Evolutionary conservation across 73 alveolate genomes (phyloP).

Genomic region (Tetrahymena thermophila): DNA sequence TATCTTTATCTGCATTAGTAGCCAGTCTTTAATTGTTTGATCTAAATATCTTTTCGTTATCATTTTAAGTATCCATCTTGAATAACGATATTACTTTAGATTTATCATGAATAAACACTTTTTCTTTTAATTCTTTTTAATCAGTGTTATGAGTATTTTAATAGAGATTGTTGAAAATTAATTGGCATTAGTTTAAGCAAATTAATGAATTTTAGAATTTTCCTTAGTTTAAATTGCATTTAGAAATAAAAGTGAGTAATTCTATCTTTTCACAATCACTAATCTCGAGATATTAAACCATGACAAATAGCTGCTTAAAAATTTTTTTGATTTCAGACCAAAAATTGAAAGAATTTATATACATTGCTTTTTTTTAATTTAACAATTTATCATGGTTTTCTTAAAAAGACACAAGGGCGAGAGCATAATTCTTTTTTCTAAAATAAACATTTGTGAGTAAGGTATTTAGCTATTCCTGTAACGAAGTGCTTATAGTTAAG

Average conservation of each 20-base stretch:
- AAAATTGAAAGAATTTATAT: background rate
- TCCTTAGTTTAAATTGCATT: background rate
- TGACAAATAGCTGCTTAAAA: background rate
- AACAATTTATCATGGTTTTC: background rate
- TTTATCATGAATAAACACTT: background rate
- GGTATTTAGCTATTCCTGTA: background rate
- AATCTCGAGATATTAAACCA: background rate
- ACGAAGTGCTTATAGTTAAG: background rate
- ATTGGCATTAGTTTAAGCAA: background rate
- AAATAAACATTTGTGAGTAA: background rate
- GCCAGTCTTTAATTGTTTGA: background rate
- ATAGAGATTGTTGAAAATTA: too few species aligned
- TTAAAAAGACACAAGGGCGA: background rate
- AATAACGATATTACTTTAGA: background rate
- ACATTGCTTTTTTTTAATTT: background rate
- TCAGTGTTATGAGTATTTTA: background rate
- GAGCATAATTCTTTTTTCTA: background rate
- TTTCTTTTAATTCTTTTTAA: background rate
- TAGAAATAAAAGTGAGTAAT: background rate
- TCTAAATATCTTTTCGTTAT: background rate
- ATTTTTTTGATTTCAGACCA: background rate
- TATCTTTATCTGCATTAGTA: background rate
- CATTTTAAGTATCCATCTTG: background rate
- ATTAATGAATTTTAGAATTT: background rate
- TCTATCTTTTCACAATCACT: background rate